Conservation (phyloP, 108 stramenopile genomes). For the Skeletonema potamos region DNA sequence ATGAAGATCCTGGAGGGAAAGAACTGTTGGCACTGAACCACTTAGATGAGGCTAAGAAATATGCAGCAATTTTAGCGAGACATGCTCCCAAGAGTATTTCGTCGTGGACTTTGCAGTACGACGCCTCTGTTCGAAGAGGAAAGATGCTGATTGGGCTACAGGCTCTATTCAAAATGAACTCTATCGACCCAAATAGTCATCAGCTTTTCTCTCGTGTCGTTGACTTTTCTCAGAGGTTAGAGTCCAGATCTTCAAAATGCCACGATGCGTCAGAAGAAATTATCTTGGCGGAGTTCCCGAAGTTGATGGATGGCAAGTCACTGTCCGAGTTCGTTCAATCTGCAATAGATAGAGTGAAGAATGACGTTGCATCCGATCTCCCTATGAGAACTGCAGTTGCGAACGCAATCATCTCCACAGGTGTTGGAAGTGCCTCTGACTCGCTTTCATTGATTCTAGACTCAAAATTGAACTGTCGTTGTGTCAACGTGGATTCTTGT, state of each 20-base stretch:
- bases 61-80: slow-evolving; percentile 68
- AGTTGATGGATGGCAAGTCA: slow-evolving; percentile 47
- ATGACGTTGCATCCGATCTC: slow-evolving; percentile 38
- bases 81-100: slow-evolving; percentile 71
- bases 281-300: slow-evolving; percentile 49
- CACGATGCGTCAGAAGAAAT: slow-evolving; percentile 45
- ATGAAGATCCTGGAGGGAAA: slow-evolving; percentile 89
- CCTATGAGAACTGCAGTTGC: slow-evolving; percentile 62
- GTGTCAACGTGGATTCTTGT: slow-evolving; percentile 55
- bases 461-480: slow-evolving; percentile 50
- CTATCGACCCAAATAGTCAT: slow-evolving; percentile 43
- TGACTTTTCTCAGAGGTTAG: slow-evolving; percentile 60
- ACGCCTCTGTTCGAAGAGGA: slow-evolving; percentile 89
- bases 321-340: slow-evolving; percentile 52
- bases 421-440: slow-evolving; percentile 37
- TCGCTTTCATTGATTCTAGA: slow-evolving; percentile 51
- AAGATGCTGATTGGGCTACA: slow-evolving; percentile 76
- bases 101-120: slow-evolving; percentile 89
- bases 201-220: slow-evolving; percentile 63
- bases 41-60: slow-evolving; percentile 81
- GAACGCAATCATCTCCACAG: slow-evolving; percentile 55
- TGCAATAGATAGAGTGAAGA: slow-evolving; percentile 39
- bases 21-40: slow-evolving; percentile 80
- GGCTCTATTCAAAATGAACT: slow-evolving; percentile 63
- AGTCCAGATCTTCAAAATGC: slow-evolving; percentile 18